Base-by-base conservation (phyloP, 108 stramenopile genomes). In the Cyclotella kingstonii region DNA sequence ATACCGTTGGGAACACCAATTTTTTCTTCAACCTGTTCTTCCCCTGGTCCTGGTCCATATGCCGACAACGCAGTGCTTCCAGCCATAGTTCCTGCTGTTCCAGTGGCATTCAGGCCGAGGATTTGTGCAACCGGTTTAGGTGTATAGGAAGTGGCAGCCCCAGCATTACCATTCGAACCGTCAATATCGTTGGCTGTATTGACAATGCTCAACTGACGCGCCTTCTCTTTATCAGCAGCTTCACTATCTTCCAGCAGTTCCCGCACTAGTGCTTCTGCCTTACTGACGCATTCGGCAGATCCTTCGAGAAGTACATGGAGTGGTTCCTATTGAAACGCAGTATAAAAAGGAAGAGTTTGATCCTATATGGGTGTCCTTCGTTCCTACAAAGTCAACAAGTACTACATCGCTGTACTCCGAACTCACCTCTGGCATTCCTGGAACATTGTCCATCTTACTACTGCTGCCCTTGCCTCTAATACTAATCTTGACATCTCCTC, bases 51-150 rank as follows among this genome's bases (percentile, higher is more conserved):
- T 9, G 77, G 68, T 33, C 80, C 80, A 41, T 78, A 69, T 21
- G 74, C 74, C 5, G 64, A 66, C 4, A 70, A 54, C 29, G 76
- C 34, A 4, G 76, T 67, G 29, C 45, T 50, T 3, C 76, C 74
- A 34, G 58, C 50, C 64, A 41, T 51, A 29, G 22, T 66, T 59
- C 55, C 56, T n/a, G 59, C 51, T 48, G 68, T 52, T 64, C 36
- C 78, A 48, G 72, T 77, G 33, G 46, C 79, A 14, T 61, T 63
- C 26, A 67, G 35, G 3, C 73, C 80, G 27, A 94, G 82, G 26
- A 94, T 46, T 46, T 85, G 82, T 0, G 92, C 89, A 28, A 94
- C 92, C 5, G 92, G 84, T 19, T 87, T 89, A 27, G 92, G 92
- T 28, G 76, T 80, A 49, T 83, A 83, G 23, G 60, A 29, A 0